Conservation (phyloP, 208 protist species). For the Acanthamoeba royreba region DNA sequence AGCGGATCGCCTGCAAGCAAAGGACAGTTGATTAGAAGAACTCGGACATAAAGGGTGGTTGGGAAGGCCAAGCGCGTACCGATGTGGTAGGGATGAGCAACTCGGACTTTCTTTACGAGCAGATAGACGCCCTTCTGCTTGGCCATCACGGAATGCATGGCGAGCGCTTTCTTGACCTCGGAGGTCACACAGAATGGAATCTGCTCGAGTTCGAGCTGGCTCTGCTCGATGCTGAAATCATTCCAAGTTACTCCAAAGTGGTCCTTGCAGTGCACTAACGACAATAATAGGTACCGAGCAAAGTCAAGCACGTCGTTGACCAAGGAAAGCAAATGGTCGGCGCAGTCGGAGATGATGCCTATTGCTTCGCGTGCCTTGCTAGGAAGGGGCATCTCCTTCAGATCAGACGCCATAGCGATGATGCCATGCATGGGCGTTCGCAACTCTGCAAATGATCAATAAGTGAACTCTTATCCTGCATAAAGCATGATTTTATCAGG, state of each 20-base stretch:
- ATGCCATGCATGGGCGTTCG: constrained; percentile 10
- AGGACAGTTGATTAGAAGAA: too few relatives aligned
- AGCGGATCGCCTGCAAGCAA: not conserved
- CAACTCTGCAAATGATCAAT: not conserved
- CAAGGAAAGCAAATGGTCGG: not conserved
- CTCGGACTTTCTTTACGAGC: not conserved
- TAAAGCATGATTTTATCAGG: too few relatives aligned
- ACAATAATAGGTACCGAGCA: not conserved
- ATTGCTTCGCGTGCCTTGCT: not conserved
- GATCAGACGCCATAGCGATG: not conserved
- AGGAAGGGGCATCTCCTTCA: not conserved
- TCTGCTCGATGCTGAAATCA: not conserved
- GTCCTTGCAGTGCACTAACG: too few relatives aligned
- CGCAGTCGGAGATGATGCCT: not conserved
- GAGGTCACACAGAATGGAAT: not conserved
- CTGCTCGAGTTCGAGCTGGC: not conserved
- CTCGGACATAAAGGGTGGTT: too few relatives aligned
- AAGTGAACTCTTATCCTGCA: too few relatives aligned
- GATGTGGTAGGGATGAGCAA: not conserved
- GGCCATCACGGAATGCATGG: not conserved
- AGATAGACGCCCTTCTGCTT: constrained; percentile 1
- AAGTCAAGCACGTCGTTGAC: constrained; percentile 14
- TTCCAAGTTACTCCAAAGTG: not conserved
- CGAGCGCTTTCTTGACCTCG: not conserved
- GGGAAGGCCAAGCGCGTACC: not conserved